Percentiles rank a stretch among this genome's conserved stretches.
These are phyloP conservation scores for Phialophora chinensis DNA, from an alignment of 2,329 filamentous ascomycete genomes.

Conservation along the genomic window DNA sequence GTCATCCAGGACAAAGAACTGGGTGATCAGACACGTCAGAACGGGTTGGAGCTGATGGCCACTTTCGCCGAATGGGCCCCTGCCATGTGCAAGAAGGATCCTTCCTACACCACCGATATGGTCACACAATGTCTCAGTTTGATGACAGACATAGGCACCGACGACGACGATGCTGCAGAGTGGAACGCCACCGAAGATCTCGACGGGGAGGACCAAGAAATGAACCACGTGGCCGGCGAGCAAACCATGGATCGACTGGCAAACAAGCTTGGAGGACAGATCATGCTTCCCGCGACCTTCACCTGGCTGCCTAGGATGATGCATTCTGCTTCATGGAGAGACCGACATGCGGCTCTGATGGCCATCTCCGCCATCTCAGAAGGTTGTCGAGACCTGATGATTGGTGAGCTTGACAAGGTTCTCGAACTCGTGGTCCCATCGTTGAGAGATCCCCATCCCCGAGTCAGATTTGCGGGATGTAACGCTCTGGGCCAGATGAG, in stretches of 20 bases:
- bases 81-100: conserved; percentile 91
- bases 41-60: conserved; percentile 94
- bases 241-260: conserved; percentile 98
- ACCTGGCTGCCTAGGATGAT: conserved; percentile 98
- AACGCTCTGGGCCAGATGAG: conserved; percentile 99
- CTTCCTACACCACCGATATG: conserved; percentile 93
- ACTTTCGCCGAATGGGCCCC: conserved; percentile 96
- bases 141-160: conserved; percentile 95
- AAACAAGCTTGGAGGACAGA: conserved; percentile 93
- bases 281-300: conserved; percentile 92
- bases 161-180: conserved; percentile 92
- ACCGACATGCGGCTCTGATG: conserved; percentile 96
- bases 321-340: conserved; percentile 90
- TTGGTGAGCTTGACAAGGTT: conserved; percentile 91
- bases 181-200: conserved; percentile 95
- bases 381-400: conserved; percentile 93
- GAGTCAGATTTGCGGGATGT: conserved; percentile 95
- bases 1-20: conserved; percentile 97
- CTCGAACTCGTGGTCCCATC: conserved; percentile 93
- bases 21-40: conserved; percentile 86
- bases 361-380: conserved; percentile 98
- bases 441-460: conserved; percentile 85
- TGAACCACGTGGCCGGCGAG: conserved; percentile 96
- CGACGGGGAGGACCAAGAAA: conserved; percentile 92
- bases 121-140: conserved; percentile 96